Base-by-base conservation (phyloP, 768 basidiomycete species). In the Boletus pseudopeckii region DNA sequence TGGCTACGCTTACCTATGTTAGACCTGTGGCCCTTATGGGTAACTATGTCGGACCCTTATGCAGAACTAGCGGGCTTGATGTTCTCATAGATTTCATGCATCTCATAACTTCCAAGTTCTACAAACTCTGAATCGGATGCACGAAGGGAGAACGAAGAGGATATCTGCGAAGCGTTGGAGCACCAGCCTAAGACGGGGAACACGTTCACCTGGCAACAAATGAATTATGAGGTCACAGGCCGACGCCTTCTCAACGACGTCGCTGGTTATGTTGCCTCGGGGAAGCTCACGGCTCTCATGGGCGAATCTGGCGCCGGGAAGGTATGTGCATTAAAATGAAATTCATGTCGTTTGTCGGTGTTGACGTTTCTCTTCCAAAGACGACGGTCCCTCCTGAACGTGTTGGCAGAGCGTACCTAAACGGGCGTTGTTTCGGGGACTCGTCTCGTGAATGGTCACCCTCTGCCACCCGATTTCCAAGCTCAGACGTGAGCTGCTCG, bases 251-350 rank as follows among this genome's bases (percentile, higher is more conserved):
- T 92, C 50, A 79, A 91, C 57, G 79, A 89, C 43, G 78, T 94
- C 13, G 87, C 83, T 28, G 91, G 91, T 0, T 93, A 80, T 67
- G 90, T 91, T 18, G 82, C 81, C 9, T 92, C 91, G 0, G 92
- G 92, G 5, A 91, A 77, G 54, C 69, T 92, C 52, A 90, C 87
- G 0, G 88, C 87, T 49, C 77, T 84, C 62, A 92, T 86, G 90
- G 92, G 78, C 51, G 84, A 72, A 71, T 81, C 66, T 42, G 78
- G 72, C 48, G 80, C 71, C 52, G 84, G 78, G 59, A 81, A 70
- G 65, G 74, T 73, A 30, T 14, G 60, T 53, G 24, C 13, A 18
- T 36, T 2, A 11, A 5, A 43, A n/a, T 1, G 8, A 5, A 20
- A 22, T 22, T 5, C 13, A 0, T 20, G n/a, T 24, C 1, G 30